Conservation (phyloP, 2,329 filamentous ascomycete species). For the Camillea tinctor region DNA sequence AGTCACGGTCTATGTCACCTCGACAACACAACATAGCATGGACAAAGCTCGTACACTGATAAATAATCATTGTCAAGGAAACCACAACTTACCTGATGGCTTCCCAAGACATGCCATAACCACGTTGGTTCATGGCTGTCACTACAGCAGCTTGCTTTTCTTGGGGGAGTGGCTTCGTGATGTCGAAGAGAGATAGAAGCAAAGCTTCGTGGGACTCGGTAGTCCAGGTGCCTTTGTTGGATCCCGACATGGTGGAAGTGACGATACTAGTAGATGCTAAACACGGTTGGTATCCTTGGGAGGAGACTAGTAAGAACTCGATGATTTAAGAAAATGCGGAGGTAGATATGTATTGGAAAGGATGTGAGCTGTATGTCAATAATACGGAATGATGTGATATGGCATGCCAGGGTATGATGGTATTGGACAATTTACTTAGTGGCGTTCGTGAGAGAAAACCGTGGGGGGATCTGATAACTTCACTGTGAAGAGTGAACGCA, state of each 20-base stretch:
- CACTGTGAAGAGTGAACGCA: background rate
- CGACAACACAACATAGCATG: background rate
- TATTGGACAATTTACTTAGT: too few relatives aligned
- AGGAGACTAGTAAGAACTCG: background rate
- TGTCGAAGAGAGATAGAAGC: background rate
- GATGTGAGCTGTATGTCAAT: background rate
- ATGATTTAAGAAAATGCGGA: background rate
- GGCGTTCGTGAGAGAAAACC: conserved; percentile 3
- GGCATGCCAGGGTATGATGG: background rate
- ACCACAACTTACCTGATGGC: conserved; percentile 14
- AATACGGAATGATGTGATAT: background rate
- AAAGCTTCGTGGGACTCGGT: background rate
- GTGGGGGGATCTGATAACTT: background rate
- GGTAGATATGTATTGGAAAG: background rate
- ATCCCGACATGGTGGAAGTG: background rate
- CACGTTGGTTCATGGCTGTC: conserved; percentile 9
- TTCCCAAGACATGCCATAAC: conserved; percentile 14
- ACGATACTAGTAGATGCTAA: background rate
- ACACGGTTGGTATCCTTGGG: background rate
- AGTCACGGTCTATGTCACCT: conserved; percentile 6
- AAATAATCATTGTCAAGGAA: conserved; percentile 3
- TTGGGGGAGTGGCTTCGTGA: conserved; percentile 5
- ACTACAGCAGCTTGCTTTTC: conserved; percentile 11
- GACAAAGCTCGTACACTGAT: background rate
- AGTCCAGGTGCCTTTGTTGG: background rate